These are phyloP conservation scores for Carex parvula DNA, from an alignment of 176 grass and related monocot genomes.

Conservation along the genomic window DNA sequence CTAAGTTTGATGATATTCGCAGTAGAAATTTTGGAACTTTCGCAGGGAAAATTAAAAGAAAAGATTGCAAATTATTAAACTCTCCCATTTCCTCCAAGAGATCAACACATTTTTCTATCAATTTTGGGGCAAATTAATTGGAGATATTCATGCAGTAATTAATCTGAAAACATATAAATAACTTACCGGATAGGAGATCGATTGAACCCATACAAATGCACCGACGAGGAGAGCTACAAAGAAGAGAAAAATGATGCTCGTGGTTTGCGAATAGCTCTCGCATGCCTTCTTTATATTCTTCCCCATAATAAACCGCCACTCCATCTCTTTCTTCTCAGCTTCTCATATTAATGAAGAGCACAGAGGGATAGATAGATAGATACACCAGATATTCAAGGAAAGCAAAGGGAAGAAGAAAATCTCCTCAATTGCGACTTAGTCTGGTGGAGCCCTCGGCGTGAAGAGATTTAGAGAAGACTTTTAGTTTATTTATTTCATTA, in stretches of 20 bases:
- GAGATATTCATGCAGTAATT: background rate
- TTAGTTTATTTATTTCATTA: background rate
- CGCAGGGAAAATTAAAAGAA: background rate
- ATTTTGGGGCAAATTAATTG: background rate
- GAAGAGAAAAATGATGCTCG: constrained; percentile 35
- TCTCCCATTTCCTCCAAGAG: background rate
- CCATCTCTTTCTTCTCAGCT: constrained; percentile 2
- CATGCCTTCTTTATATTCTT: constrained; percentile 23
- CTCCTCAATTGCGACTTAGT: background rate
- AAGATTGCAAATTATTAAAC: background rate
- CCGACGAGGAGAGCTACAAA: constrained; percentile 34
- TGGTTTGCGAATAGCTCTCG: constrained; percentile 2
- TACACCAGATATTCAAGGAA: background rate
- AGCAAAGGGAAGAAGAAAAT: too few relatives aligned
- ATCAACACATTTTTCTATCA: background rate
- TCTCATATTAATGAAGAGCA: background rate
- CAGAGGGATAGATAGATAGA: too few relatives aligned
- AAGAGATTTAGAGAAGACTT: background rate
- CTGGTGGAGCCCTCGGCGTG: background rate
- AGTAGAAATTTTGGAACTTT: too few relatives aligned
- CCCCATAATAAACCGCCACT: background rate
- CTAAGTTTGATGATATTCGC: too few relatives aligned
- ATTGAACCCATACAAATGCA: constrained; percentile 35
- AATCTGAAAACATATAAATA: background rate
- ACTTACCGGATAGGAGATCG: constrained; percentile 32